Evolutionary conservation across 2,329 filamentous ascomycete genomes (phyloP), one percentile per base, ranked within the genome.

Genomic region (Cladosporium sp.): DNA sequence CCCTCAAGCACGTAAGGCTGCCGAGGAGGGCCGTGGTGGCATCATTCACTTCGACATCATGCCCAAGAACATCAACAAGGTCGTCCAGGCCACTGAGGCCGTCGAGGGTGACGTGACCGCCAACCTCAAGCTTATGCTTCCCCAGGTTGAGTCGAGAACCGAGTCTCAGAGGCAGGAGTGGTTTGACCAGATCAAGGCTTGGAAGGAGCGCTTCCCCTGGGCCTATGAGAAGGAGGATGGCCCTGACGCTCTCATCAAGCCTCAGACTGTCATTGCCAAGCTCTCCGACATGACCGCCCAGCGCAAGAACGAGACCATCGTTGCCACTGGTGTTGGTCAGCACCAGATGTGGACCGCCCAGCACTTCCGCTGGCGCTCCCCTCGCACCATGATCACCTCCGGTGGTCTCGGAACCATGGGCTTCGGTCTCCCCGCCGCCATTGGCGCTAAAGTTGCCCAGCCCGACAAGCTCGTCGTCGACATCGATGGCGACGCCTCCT

Each of bases 61-160:
- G 86, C 92, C 93, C 63, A 98, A 98, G 84, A 97, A 98, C 77
- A 97, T 97, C 76, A 97, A 97, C 83, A 98, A 97, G 81, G 91
- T 97, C 40, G 87, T 98, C 11, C 89, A 97, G 74, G 91, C 92
- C 7, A 96, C 88, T 40, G 90, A 96, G 74, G 92, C 93, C 43
- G 85, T 97, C 14, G 92, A 95, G 73, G 93, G 93, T 54, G 92
- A 97, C 66, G 89, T 95, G 31, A 84, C 85, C 2, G 75, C 84
- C 14, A 97, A 95, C 71, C 76, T 97, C 33, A 77, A 77, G 48
- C 74, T 81, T 31, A 83, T 97, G 48, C 65, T 97, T 34, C 91
- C 92, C 9, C 76, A 82, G 49, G 73, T 96, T 18, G 72, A 88
- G 49, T 60, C 76, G 19, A 82, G 81, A 57, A 70, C 80, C 1